Conservation (phyloP, 306 rosid genomes). For the Ochetophila trinervis region DNA sequence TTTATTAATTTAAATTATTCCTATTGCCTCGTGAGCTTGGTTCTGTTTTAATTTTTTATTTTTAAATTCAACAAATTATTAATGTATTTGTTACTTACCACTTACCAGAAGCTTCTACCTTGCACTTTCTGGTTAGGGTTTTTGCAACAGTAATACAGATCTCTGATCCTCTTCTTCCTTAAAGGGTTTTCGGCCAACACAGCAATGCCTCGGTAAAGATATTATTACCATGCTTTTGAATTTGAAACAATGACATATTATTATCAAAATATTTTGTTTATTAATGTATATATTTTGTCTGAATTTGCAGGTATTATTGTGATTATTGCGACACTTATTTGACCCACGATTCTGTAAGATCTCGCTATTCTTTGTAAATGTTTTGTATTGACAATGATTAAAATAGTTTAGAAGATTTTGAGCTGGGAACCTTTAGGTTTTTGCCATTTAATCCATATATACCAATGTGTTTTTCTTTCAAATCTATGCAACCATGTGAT, state of each 20-base stretch:
- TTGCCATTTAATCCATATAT: not conserved
- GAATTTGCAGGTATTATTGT: constrained; percentile 46
- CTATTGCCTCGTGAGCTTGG: too few species aligned
- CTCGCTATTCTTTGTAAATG: not conserved
- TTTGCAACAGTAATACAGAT: too few species aligned
- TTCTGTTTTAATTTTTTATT: too few species aligned
- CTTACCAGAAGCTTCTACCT: too few species aligned
- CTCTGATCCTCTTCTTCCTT: too few species aligned
- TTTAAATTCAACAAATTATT: too few species aligned
- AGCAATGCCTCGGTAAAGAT: constrained; percentile 24
- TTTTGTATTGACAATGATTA: not conserved
- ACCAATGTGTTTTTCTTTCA: not conserved
- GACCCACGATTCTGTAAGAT: constrained; percentile 78
- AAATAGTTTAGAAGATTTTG: not conserved
- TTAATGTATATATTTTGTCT: not conserved
- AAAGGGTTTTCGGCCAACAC: too few species aligned
- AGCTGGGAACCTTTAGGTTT: not conserved
- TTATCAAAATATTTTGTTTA: not conserved
- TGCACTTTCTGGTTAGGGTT: too few species aligned
- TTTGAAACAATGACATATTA: not conserved
- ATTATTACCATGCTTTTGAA: not conserved
- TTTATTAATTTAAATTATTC: too few species aligned
- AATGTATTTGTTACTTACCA: too few species aligned
- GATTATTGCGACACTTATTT: constrained; percentile 86
- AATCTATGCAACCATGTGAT: not conserved